Base-by-base conservation (phyloP, 2,329 filamentous ascomycete genomes). In the Microsporum canis region DNA sequence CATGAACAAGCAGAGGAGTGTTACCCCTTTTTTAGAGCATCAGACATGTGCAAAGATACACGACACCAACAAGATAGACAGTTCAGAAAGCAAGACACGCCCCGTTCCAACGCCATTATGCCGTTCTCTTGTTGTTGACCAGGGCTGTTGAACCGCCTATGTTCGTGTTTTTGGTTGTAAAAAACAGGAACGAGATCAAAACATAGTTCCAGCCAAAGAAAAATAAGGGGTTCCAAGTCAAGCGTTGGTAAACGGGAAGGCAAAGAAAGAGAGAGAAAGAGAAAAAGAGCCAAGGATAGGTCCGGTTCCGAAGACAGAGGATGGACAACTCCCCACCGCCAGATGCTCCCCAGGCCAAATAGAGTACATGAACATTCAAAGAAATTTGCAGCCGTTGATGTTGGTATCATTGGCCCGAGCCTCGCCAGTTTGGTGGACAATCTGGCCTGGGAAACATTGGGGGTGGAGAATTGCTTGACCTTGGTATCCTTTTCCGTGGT, bases 151-250 rank as follows among this genome's bases (percentile, higher is more conserved):
- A 88, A 86, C 84, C 85, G 80, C 78, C 77, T 67, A 81, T 85
- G 84, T 88, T 88, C 68, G 81, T 85, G 84, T 88, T 88, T 23
- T 89, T 88, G 83, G 86, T 89, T 89, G 85, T 80, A 87, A 88
- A 89, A 89, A 87, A 84, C 17, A 23, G 86, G 81, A 82, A 83
- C 87, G 81, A 84, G 83, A 82, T 83, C 81, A 84, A 84, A 79
- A 79, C 29, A 53, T 53, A 10, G 47, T 79, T 81, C 82, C 81
- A 86, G 82, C 83, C 83, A 81, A 78, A 73, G 51, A 57, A 43
- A 60, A 55, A 33, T 23, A 23, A 23, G 17, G 17, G 17, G 17
- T 23, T 23, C 17, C 17, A 23, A 1, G 17, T 23, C 17, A 1
- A 23, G 17, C 17, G 17, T 23, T 23, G 17, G 17, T 23, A 23